phyloP scores from a whole-genome alignment of 345 rosid species.

The Cardamine occulta region DNA sequence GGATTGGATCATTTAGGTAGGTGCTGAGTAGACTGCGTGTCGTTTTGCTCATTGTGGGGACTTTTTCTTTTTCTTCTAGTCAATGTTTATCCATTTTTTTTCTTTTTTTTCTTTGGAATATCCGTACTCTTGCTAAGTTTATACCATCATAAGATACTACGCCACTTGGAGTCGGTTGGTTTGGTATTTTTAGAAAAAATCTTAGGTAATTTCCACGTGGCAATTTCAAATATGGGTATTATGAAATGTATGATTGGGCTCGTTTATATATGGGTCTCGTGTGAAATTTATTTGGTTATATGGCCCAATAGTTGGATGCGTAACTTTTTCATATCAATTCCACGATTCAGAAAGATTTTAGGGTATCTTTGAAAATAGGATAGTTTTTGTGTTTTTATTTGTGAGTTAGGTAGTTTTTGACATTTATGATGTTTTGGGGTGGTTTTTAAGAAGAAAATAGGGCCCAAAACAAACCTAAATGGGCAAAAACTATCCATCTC shows the following conservation, averaged over 20 bases:
- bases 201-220: background rate
- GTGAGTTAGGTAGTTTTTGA: too few relatives aligned
- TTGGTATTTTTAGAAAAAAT: background rate
- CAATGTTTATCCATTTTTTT: conserved; percentile 42
- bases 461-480: too few relatives aligned
- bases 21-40: conserved; percentile 50
- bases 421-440: too few relatives aligned
- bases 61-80: conserved; percentile 30
- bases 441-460: too few relatives aligned
- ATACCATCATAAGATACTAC: background rate
- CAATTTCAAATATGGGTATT: background rate
- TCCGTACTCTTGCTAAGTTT: conserved; percentile 23
- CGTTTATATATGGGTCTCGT: background rate
- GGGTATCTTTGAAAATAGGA: too few relatives aligned
- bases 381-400: too few relatives aligned
- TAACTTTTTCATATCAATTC: background rate
- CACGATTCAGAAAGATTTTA: background rate
- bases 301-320: background rate
- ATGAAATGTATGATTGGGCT: background rate
- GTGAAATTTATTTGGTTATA: background rate
- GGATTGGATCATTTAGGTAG: conserved; percentile 41
- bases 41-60: conserved; percentile 41
- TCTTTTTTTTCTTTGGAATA: conserved; percentile 4
- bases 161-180: conserved; percentile 3
- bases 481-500: too few relatives aligned